Base-by-base conservation (phyloP, 441 rosid species). In the Sinapis alba region DNA sequence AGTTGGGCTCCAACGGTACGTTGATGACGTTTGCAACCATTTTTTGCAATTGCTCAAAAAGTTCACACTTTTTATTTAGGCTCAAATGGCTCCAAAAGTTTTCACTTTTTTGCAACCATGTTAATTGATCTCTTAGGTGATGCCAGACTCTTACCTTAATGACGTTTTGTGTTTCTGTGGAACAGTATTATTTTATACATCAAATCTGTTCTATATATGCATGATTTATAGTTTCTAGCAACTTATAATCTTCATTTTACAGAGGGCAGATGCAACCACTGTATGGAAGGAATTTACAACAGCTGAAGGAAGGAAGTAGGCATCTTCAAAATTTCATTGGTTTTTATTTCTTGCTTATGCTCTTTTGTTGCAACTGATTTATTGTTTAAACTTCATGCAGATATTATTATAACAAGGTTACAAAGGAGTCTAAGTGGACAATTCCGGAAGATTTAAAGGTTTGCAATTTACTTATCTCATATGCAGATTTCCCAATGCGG, bases 391-490 rank as follows among this genome's bases (percentile, higher is more conserved):
- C 34, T 53, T 75, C 76, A 62, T 69, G 73, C 86, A 96, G 99
- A 83, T 96, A 96, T 79, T 96, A 91, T 74, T 90, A 93, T 85
- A 93, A 95, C 84, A 96, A 96, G 89, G 85, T 86, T 68, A 89
- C 99, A 51, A 93, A 92, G 79, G 89, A 89, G 80, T 96, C 99
- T 50, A 91, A 91, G 86, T 96, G 99, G 99, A 79, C 97, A 68
- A 88, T 96, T 36, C 99, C 97, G 19, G 98, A 96, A 64, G 99
- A 96, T 72, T 81, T 96, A 84, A 93, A 89, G 98, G 99, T 96
- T 69, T 67, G 30, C 57, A n/a, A 2, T 60, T 71, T 70, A 23
- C 72, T 45, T 72, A 53, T 43, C 63, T 30, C 65, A 78, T 36
- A 20, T 83, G 69, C 69, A 61, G 57, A 70, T 8, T 16, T 10